Conservation (phyloP, 2,329 filamentous ascomycete species). For the Cladosporium colombiae region DNA sequence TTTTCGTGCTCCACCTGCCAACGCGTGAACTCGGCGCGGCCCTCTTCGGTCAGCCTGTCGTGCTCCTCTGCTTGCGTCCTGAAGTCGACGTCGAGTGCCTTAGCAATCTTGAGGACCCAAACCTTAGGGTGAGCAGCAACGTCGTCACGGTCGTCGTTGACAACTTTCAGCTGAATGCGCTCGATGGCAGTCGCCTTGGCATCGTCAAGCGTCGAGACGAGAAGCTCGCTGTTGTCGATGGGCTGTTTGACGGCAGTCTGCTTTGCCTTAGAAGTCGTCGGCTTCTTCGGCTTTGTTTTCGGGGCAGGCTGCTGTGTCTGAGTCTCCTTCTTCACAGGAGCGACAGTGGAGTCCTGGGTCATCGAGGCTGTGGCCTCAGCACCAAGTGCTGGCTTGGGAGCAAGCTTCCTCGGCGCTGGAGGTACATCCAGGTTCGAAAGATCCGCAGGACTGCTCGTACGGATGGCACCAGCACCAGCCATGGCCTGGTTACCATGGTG, state of each 20-base stretch:
- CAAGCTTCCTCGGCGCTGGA: background rate
- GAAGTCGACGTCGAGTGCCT: background rate
- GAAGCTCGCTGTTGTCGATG: background rate
- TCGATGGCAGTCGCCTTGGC: background rate
- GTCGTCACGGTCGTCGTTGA: background rate
- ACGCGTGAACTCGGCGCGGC: background rate
- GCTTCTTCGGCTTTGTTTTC: background rate
- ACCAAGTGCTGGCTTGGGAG: background rate
- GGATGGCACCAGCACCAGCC: background rate
- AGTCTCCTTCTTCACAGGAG: background rate
- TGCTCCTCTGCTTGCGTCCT: background rate
- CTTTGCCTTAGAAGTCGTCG: background rate
- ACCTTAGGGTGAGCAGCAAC: background rate
- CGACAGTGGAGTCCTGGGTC: background rate
- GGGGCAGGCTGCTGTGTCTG: background rate
- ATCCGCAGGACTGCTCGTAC: background rate
- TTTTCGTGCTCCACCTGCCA: conserved; percentile 10
- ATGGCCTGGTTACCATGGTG: background rate
- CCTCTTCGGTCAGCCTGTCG: background rate
- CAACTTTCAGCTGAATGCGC: background rate
- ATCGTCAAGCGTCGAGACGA: background rate
- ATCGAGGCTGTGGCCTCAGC: background rate
- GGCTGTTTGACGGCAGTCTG: background rate
- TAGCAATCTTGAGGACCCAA: background rate
- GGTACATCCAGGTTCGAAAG: background rate